A percentile compares a stretch with the other conserved stretches of the same genome.
Evolutionary conservation across 257 asterid genomes (phyloP).

Genomic region (Eucommia ulmoides): DNA sequence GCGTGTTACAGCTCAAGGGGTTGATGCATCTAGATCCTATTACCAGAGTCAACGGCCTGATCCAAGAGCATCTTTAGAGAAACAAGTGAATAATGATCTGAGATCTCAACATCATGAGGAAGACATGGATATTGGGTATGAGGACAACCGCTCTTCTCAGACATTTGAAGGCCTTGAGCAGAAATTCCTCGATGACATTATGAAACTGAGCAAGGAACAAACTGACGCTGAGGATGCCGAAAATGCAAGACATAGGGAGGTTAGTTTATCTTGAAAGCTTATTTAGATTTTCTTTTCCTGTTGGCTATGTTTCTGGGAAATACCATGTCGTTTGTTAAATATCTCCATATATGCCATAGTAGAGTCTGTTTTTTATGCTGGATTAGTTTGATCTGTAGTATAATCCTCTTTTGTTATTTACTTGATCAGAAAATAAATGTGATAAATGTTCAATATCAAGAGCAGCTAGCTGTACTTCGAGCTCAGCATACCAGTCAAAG

Average conservation of each 20-base stretch:
- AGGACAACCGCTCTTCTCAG: constrained; percentile 35
- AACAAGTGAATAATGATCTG: neutral
- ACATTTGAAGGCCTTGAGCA: constrained; percentile 78
- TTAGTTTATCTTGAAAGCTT: constrained; percentile 17
- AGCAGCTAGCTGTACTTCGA: constrained; percentile 52
- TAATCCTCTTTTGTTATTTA: too few species aligned
- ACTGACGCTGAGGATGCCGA: constrained; percentile 89
- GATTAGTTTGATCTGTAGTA: too few species aligned
- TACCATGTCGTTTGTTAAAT: neutral
- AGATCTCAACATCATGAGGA: constrained; percentile 62
- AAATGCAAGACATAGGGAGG: constrained; percentile 89
- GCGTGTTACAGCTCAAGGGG: constrained; percentile 50
- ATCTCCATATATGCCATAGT: too few species aligned
- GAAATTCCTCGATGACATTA: constrained; percentile 68
- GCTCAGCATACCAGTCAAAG: constrained; percentile 45
- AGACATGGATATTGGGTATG: constrained; percentile 71
- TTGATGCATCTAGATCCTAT: constrained; percentile 60
- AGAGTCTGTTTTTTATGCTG: neutral
- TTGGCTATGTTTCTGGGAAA: neutral
- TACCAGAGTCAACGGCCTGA: constrained; percentile 74
- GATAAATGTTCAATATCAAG: constrained; percentile 52
- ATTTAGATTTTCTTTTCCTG: neutral
- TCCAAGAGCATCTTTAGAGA: constrained; percentile 9
- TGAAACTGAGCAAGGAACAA: constrained; percentile 84
- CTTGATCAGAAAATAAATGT: constrained; percentile 53